These are phyloP conservation scores for Phenoliferia sp. DNA, from an alignment of 1,284 basidiomycete genomes.

Conservation along the genomic window DNA sequence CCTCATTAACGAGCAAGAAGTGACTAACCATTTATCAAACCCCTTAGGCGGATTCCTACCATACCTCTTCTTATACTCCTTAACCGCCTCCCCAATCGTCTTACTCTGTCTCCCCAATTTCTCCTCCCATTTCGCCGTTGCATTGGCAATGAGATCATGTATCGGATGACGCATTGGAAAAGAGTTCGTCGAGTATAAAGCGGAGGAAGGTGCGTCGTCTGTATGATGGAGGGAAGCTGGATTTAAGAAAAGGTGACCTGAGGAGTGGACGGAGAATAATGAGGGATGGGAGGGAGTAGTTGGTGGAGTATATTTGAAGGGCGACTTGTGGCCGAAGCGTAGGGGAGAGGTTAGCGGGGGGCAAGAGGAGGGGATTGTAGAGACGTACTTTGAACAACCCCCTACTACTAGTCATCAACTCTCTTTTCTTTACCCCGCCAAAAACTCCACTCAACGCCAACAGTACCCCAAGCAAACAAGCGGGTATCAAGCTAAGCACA, in stretches of 20 bases:
- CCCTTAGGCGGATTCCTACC: constrained; percentile 36
- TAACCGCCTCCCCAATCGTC: constrained; percentile 34
- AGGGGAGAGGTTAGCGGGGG: neutral
- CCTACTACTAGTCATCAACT: too few relatives aligned
- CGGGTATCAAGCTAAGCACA: too few relatives aligned
- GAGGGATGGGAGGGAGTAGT: neutral
- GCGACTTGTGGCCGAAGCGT: too few relatives aligned
- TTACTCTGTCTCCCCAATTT: constrained; percentile 35
- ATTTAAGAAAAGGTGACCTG: constrained; percentile 26
- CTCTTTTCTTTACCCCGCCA: too few relatives aligned
- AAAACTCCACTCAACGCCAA: too few relatives aligned
- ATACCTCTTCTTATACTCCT: constrained; percentile 37
- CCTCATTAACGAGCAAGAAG: neutral
- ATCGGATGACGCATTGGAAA: constrained; percentile 34
- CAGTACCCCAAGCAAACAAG: too few relatives aligned
- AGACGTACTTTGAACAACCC: too few relatives aligned
- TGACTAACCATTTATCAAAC: constrained; percentile 38
- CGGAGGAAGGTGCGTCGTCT: constrained; percentile 4
- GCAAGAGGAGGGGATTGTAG: too few relatives aligned
- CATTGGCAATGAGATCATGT: constrained; percentile 34
- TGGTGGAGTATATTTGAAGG: constrained; percentile 2
- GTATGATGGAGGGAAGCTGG: constrained; percentile 19
- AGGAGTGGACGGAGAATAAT: constrained; percentile 4
- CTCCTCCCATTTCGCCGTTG: constrained; percentile 31
- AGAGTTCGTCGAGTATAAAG: neutral